These are phyloP conservation scores for Lactarius deliciosus DNA, from an alignment of 768 basidiomycete species.

Conservation along the genomic window DNA sequence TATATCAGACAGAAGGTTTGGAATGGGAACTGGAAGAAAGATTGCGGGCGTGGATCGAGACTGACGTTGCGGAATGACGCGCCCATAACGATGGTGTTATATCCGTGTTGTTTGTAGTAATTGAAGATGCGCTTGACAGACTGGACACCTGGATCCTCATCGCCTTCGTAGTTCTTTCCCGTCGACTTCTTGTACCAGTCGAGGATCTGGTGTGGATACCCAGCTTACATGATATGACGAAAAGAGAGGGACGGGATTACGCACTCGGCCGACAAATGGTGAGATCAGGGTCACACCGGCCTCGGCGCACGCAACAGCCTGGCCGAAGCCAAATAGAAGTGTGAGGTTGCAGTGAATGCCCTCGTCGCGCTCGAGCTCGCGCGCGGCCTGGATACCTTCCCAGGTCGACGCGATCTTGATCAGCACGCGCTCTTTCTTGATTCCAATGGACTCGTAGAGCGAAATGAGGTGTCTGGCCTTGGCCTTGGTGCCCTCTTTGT, in stretches of 20 bases:
- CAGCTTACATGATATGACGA: slow-evolving; percentile 25
- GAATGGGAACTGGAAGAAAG: neutral
- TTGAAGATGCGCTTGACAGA: slow-evolving; percentile 98
- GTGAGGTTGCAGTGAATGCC: slow-evolving; percentile 99
- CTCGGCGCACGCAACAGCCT: slow-evolving; percentile 99
- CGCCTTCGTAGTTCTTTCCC: slow-evolving; percentile 86
- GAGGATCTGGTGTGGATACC: slow-evolving; percentile 64
- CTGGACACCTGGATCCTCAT: slow-evolving; percentile 92
- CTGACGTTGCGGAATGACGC: slow-evolving; percentile 98
- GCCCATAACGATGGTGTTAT: slow-evolving; percentile 99
- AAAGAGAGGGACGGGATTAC: slow-evolving; percentile 34
- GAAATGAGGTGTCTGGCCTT: slow-evolving; percentile 91
- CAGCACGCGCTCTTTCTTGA: slow-evolving; percentile 90
- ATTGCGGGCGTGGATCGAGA: slow-evolving; percentile 17
- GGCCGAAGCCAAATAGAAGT: slow-evolving; percentile 96
- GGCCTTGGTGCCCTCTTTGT: slow-evolving; percentile 87
- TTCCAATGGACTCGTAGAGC: slow-evolving; percentile 91
- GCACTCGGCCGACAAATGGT: slow-evolving; percentile 96
- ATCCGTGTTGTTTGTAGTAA: slow-evolving; percentile 98
- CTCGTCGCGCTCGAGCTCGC: slow-evolving; percentile 89
- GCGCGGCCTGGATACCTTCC: slow-evolving; percentile 99
- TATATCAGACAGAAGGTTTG: slow-evolving; percentile 1
- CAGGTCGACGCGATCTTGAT: slow-evolving; percentile 99
- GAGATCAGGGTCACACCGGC: slow-evolving; percentile 98
- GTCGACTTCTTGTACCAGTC: slow-evolving; percentile 97